A percentile compares a stretch with the other conserved stretches of the same genome.
phyloP scores from a whole-genome alignment of 148 eudicot species.

The Heliamphora exappendiculata region DNA sequence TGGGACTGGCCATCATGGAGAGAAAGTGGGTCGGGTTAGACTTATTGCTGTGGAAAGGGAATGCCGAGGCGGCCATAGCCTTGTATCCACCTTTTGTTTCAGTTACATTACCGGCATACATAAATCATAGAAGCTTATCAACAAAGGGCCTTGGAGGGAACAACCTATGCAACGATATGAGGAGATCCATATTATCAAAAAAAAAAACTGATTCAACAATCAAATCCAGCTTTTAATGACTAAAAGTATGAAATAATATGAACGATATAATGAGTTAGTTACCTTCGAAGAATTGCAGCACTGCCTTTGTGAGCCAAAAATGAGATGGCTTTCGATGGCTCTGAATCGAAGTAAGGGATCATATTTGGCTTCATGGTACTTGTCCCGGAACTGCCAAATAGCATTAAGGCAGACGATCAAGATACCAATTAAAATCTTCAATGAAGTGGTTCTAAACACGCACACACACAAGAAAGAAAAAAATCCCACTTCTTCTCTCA shows the following conservation, averaged over 20 bases:
- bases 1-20: constrained; percentile 25
- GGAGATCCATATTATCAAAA: background rate
- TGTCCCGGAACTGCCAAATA: constrained; percentile 32
- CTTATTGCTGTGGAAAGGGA: constrained; percentile 17
- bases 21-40: constrained; percentile 21
- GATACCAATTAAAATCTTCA: background rate
- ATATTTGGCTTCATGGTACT: constrained; percentile 36
- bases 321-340: constrained; percentile 18
- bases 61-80: constrained; percentile 22
- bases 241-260: background rate
- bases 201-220: background rate
- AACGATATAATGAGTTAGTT: background rate
- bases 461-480: too few species aligned
- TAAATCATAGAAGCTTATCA: constrained; percentile 12
- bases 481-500: background rate
- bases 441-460: background rate
- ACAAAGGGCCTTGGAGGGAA: constrained; percentile 10
- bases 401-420: background rate
- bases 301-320: constrained; percentile 18
- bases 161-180: constrained; percentile 2
- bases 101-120: constrained; percentile 15
- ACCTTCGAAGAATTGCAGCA: constrained; percentile 20
- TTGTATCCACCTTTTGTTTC: constrained; percentile 9
- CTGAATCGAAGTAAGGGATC: constrained; percentile 36
- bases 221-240: background rate